A percentile compares a stretch with the other conserved stretches of the same genome.
Conservation (phyloP, 2,329 filamentous ascomycete species). For the Fusarium sp. region DNA sequence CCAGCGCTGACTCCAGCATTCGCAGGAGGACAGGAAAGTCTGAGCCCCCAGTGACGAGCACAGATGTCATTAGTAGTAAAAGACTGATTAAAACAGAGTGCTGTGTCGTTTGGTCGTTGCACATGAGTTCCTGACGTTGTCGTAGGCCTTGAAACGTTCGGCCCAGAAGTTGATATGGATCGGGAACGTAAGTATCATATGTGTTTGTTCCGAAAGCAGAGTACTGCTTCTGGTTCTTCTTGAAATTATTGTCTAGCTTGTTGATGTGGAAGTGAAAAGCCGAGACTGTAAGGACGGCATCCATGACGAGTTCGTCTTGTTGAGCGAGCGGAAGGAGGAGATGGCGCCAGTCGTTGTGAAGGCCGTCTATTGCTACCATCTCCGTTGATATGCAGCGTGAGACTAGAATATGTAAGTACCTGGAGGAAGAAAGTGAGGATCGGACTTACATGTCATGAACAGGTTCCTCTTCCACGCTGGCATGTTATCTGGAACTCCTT, state of each 20-base stretch:
- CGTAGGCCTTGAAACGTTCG: slow-evolving; percentile 25
- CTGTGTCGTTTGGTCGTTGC: slow-evolving; percentile 6
- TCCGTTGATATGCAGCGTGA: slow-evolving; percentile 34
- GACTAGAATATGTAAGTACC: background rate
- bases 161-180: slow-evolving; percentile 27
- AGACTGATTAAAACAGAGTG: slow-evolving; percentile 37
- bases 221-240: background rate
- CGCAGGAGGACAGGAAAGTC: slow-evolving; percentile 40
- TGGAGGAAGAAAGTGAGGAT: rapidly evolving
- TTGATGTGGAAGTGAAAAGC: slow-evolving; percentile 32
- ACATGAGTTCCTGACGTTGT: slow-evolving; percentile 25
- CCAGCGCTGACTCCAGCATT: slow-evolving; percentile 40
- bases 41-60: slow-evolving; percentile 38
- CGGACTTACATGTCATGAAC: slow-evolving; percentile 23
- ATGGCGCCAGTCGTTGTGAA: slow-evolving; percentile 38
- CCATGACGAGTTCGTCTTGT: slow-evolving; percentile 31
- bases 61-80: slow-evolving; percentile 33
- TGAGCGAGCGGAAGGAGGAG: slow-evolving; percentile 34
- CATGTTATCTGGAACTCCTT: slow-evolving; percentile 10
- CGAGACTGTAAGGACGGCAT: slow-evolving; percentile 31
- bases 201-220: background rate
- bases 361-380: slow-evolving; percentile 40
- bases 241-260: background rate
- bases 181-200: background rate
- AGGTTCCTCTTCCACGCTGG: slow-evolving; percentile 27